Evolutionary conservation across 257 asterid genomes (phyloP).

Genomic region (Plectranthus barbatus): DNA sequence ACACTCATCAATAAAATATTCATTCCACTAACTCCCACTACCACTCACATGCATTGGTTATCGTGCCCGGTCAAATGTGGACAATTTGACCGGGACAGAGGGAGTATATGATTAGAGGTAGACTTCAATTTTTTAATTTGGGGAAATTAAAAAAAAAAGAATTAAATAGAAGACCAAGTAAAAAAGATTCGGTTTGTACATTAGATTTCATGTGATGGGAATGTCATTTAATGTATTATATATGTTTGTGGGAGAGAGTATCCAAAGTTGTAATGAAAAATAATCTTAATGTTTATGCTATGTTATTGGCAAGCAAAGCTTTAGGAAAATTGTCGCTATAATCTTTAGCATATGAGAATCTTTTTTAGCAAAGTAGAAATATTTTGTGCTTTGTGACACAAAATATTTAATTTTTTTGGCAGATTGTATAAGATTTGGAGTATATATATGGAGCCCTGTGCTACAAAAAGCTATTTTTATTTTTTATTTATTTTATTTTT

Average conservation of each 20-base stretch:
- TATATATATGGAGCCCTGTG: constrained; percentile 45
- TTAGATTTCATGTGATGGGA: constrained; percentile 12
- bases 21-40: too few relatives aligned
- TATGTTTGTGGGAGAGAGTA: constrained; percentile 15
- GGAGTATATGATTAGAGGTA: too few relatives aligned
- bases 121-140: too few relatives aligned
- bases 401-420: constrained; percentile 9
- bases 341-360: constrained; percentile 33
- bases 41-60: too few relatives aligned
- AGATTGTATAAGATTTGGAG: constrained; percentile 21
- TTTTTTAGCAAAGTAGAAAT: constrained; percentile 29
- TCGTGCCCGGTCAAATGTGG: too few relatives aligned
- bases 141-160: too few relatives aligned
- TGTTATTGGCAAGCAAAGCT: constrained; percentile 41
- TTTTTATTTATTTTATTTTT: neutral
- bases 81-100: too few relatives aligned
- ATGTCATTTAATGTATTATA: constrained; percentile 6
- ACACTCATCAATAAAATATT: too few relatives aligned
- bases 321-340: constrained; percentile 17
- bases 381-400: constrained; percentile 49
- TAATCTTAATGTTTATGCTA: constrained; percentile 13
- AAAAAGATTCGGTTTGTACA: constrained; percentile 19
- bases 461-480: constrained; percentile 19
- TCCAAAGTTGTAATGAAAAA: constrained; percentile 24
- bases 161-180: neutral